Base-by-base conservation (phyloP, 768 basidiomycete genomes). In the Hygrocybe coccinea region DNA sequence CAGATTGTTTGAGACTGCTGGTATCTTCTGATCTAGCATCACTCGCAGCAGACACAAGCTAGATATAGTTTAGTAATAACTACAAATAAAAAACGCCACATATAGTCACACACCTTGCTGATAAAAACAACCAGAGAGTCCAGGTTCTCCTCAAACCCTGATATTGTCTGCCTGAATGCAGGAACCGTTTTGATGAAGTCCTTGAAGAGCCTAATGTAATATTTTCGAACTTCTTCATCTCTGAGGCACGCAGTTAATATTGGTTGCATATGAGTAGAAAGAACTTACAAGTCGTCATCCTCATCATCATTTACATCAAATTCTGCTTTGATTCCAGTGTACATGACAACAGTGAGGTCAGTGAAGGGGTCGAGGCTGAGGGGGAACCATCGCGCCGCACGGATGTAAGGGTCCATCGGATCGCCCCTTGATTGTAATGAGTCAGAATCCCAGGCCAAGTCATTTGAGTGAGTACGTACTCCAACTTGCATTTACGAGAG, bases 351-450 rank as follows among this genome's bases (percentile, higher is more conserved):
- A 11, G 34, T 38, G 11, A 52, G 34, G 22, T 34, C 50, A 41
- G 37, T 25, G 38, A 52, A 52, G 11, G 50, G 50, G 24, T 52
- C 37, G 50, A 52, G 8, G 36, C 33, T 17, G 19, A 52, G 50
- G 37, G 50, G 50, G 19, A 52, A 24, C 34, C 36, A 37, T 38
- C 50, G 22, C 21, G 50, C 50, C 19, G 36, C 50, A 22, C 35
- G 17, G 35, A 17, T 19, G 37, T 52, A 52, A 33, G 50, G 36
- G 15, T 52, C 19, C 50, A 52, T 29, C 15, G 17, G 17, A 39
- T 37, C 10, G 14, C 14, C 25, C 17, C 29, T 29, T 29, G 29
- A 29, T 29, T 29, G 29, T 29, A 29, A 29, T 49, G 24, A 25
- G 48, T 25, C n/a, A 35, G 22, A 33, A 33, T 21, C n/a, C 15